Percentiles rank a stretch among this genome's conserved stretches.
Evolutionary conservation across 345 rosid species (phyloP).

Genomic region (Streptanthus diversifolius): DNA sequence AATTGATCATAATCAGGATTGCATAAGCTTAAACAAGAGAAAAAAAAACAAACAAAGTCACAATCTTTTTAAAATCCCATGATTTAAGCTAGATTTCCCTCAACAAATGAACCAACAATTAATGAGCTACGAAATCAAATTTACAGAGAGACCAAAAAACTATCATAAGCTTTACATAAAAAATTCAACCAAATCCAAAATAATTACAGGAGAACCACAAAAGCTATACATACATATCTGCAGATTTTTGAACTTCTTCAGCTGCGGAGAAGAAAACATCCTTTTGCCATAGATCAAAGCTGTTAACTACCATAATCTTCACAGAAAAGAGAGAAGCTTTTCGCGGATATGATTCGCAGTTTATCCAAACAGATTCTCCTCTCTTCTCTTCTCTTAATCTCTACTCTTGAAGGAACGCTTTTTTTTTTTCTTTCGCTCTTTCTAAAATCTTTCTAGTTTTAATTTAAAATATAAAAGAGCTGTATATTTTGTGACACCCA

Average conservation of each 20-base stretch:
- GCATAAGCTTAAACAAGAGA: too few relatives aligned
- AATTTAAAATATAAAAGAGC: not conserved
- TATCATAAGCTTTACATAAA: not conserved
- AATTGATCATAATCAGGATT: too few relatives aligned
- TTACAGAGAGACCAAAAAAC: not conserved
- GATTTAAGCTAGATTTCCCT: too few relatives aligned
- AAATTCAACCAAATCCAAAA: not conserved
- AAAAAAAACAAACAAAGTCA: too few relatives aligned
- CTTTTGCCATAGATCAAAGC: constrained; percentile 81
- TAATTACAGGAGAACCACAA: not conserved
- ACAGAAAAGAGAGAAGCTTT: not conserved
- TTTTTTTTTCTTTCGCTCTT: not conserved
- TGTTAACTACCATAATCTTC: constrained; percentile 83
- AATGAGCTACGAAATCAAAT: too few relatives aligned
- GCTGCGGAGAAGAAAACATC: constrained; percentile 88
- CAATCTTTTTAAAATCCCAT: too few relatives aligned
- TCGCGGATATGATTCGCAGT: not conserved
- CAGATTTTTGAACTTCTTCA: constrained; percentile 88
- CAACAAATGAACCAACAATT: not conserved
- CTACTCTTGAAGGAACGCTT: not conserved
- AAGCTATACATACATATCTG: constrained; percentile 51
- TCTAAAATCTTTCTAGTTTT: not conserved
- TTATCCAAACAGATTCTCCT: not conserved
- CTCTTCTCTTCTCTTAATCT: not conserved
- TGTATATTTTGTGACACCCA: not conserved